These are phyloP conservation scores for Pythium coloratum DNA, from an alignment of 352 stramenopile species.

Conservation along the genomic window DNA sequence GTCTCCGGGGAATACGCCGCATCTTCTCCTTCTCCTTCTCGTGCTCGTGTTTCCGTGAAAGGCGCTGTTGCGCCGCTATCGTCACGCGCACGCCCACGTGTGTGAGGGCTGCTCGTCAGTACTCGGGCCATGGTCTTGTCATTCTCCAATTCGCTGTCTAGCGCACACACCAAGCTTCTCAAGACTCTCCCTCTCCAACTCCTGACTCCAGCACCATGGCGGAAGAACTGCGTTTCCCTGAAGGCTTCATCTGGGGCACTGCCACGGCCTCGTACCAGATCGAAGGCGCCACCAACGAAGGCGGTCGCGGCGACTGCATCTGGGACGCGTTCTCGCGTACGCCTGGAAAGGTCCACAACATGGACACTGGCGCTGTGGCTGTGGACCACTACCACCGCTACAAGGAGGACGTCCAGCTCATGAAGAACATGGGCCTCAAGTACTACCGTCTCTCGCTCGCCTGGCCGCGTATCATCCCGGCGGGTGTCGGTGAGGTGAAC, in stretches of 20 bases:
- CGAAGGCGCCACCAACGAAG: constrained; percentile 87
- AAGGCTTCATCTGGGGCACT: constrained; percentile 82
- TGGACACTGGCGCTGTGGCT: constrained; percentile 74
- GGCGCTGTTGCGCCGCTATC: neutral
- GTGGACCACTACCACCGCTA: constrained; percentile 94
- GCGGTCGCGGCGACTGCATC: constrained; percentile 81
- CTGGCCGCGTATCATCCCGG: constrained; percentile 87
- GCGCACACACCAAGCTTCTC: constrained; percentile 3
- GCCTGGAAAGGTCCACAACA: constrained; percentile 55
- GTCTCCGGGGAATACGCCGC: neutral
- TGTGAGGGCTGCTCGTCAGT: no score
- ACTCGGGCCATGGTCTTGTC: neutral
- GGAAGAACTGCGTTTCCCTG: constrained; percentile 42
- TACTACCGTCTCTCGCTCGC: constrained; percentile 93
- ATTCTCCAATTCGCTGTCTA: constrained; percentile 26
- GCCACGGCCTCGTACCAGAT: constrained; percentile 93
- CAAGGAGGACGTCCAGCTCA: constrained; percentile 88
- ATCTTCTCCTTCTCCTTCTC: neutral
- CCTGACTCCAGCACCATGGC: constrained; percentile 12
- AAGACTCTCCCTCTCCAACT: neutral
- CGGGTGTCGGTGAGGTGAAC: constrained; percentile 58
- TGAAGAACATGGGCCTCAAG: constrained; percentile 86
- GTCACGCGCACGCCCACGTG: neutral
- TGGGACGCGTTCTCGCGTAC: constrained; percentile 90
- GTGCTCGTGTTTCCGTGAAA: neutral